Percentiles rank a stretch among this genome's conserved stretches.
Conservation (phyloP, 257 asterid species). For the Nicotiana undulata region DNA sequence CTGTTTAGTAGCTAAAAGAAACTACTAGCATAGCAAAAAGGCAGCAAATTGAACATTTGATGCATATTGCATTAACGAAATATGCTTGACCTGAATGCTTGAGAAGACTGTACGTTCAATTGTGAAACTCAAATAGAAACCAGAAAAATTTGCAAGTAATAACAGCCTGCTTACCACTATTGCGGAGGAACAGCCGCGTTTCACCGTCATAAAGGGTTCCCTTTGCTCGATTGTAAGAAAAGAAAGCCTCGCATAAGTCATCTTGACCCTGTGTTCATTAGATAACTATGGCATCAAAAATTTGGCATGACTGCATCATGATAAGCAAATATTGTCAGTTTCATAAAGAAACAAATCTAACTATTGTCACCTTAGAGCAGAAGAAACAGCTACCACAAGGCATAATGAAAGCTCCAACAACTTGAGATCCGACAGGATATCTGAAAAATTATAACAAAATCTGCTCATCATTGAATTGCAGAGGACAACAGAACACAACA, state of each 20-base stretch:
- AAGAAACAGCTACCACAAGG: slow-evolving; percentile 94
- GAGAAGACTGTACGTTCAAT: not conserved
- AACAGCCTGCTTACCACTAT: slow-evolving; percentile 42
- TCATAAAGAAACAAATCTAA: not conserved
- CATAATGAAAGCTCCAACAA: slow-evolving; percentile 97
- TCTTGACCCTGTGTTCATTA: slow-evolving; percentile 81
- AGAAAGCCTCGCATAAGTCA: slow-evolving; percentile 89
- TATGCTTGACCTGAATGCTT: not conserved
- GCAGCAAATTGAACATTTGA: not conserved
- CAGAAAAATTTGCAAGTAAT: not conserved
- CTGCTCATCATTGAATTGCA: not conserved
- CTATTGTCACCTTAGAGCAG: slow-evolving; percentile 65
- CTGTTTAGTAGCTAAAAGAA: not conserved
- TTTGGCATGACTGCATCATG: not conserved
- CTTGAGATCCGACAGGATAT: slow-evolving; percentile 75
- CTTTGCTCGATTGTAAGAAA: slow-evolving; percentile 89
- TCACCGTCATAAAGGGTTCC: slow-evolving; percentile 98
- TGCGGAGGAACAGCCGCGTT: slow-evolving; percentile 85
- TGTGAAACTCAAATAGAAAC: not conserved
- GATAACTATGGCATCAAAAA: slow-evolving; percentile 13
- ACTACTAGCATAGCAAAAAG: not conserved
- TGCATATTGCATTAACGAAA: not conserved
- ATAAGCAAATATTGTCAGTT: not conserved
- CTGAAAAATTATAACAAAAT: slow-evolving; percentile 24
- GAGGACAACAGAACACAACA: not conserved